Conservation (phyloP, 106 monocot genomes). For the Phalaenopsis equestris region DNA sequence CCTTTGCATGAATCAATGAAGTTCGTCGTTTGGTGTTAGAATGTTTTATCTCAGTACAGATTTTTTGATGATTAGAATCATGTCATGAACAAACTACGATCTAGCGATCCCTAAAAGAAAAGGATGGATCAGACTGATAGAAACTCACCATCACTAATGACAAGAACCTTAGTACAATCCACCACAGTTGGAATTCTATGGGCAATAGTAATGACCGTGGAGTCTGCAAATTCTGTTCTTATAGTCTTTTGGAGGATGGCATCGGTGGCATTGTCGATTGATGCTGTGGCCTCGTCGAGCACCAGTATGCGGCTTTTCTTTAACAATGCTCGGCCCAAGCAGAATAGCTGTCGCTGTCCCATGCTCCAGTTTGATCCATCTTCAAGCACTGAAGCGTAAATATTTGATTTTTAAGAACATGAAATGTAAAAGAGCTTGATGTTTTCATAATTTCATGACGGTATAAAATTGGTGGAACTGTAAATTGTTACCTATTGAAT, state of each 20-base stretch:
- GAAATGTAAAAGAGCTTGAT: not conserved
- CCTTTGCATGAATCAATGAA: not conserved
- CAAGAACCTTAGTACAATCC: slow-evolving; percentile 90
- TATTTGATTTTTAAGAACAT: not conserved
- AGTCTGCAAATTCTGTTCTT: slow-evolving; percentile 65
- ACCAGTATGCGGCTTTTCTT: slow-evolving; percentile 72
- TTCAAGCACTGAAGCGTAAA: slow-evolving; percentile 42
- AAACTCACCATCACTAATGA: slow-evolving; percentile 73
- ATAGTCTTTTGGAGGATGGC: slow-evolving; percentile 84
- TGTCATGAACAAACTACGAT: not conserved
- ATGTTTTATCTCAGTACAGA: not conserved
- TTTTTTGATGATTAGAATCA: not conserved
- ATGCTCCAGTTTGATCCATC: slow-evolving; percentile 98
- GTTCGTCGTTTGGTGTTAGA: not conserved
- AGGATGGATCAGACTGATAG: not conserved
- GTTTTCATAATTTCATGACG: not conserved
- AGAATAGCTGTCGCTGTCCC: slow-evolving; percentile 89
- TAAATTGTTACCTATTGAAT: slow-evolving; percentile 52
- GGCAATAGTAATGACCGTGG: slow-evolving; percentile 92
- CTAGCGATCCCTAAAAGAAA: not conserved
- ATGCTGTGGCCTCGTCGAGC: slow-evolving; percentile 96
- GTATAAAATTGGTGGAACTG: not conserved
- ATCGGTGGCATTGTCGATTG: slow-evolving; percentile 90
- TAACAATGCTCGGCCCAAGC: slow-evolving; percentile 76
- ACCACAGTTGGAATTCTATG: slow-evolving; percentile 93